Base-by-base conservation (phyloP, 2,329 filamentous ascomycete species). In the Sporothrix humicola region DNA sequence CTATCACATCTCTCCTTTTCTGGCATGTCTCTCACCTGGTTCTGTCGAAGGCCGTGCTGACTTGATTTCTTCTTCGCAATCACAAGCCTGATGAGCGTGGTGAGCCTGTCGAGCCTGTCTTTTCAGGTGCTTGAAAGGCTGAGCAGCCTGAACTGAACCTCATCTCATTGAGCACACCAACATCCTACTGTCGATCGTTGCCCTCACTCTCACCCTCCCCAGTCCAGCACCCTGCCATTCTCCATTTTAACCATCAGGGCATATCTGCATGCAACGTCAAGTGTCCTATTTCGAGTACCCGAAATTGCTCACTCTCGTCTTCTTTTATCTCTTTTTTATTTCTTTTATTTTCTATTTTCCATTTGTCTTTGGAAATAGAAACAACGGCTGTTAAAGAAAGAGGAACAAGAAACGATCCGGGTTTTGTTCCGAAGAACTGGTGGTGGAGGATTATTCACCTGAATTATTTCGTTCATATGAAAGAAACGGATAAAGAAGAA, bases 101-200 rank as follows among this genome's bases (percentile, higher is more conserved):
- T 20, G 23, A 56, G 23, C 52, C 20, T 56, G n/a, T n/a, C 52
- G n/a, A 20, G 6, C 17, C 10, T 56, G 52, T 4, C 20, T 56
- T 12, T 12, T 20, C 20, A 52, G n/a, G 15, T n/a, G 58, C 58
- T n/a, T 8, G 31, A 65, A 48, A 65, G 61, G 42, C 61, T 66
- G 61, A 66, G n/a, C n/a, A 48, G 42, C 42, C 9, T 46, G 61
- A 37, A 37, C 31, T 46, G 61, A 37, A 37, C 31, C 31, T 37
- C 31, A 37, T 37, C 20, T n/a, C 59, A 65, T 42, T 65, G 59
- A n/a, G n/a, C 59, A 63, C 85, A n/a, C 31, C 54, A 59, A 26
- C 63, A 52, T 63, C 56, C 69, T 58, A 10, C 46, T 54, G 70
- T 72, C 70, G 56, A 72, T 59, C 70, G 26, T 61, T 70, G 44